Evolutionary conservation across 352 stramenopile genomes (phyloP), one percentile per base, ranked within the genome.

Genomic region (Phytophthora idaei): DNA sequence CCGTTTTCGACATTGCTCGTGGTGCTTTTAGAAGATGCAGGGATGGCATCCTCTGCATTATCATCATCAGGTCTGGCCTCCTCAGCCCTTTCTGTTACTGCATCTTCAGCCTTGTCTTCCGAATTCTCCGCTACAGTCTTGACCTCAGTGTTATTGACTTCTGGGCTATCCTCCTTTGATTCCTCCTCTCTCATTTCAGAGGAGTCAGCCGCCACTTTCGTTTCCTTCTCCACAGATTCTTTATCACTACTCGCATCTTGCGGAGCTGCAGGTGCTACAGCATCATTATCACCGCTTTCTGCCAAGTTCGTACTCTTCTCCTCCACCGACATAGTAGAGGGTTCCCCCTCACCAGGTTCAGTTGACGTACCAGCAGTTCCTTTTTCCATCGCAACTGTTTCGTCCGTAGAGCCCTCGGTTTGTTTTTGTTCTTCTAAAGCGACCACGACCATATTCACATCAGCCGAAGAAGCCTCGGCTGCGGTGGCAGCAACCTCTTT

Each of bases 361-460:
- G 31, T 39, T 60, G 46, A 14, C 46, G 17, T 41, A 27, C 52
- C 59, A 36, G 12, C 25, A 10, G 47, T 57, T 62, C 42, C 11
- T 32, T 55, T 54, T 8, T 55, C 29, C 25, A 17, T 50, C 7
- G 5, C 41, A 34, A 46, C 48, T 47, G 52, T 37, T 37, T 53
- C 46, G 9, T 41, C 36, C 27, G 32, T 45, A 27, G 39, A 37
- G 0, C 11, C 53, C 7, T 72, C 59, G 3, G 50, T 5, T 5
- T 44, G 37, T 4, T 61, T 36, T 41, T 63, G 28, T 6, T 61
- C 21, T 41, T 58, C 56, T 25, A 32, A 9, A 57, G 34, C 63
- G 54, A 69, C 39, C 17, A 32, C 36, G 63, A 68, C 59, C 64
- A 61, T 57, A 27, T 71, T 63, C 12, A 75, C 67, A 21, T 59